A percentile compares a stretch with the other conserved stretches of the same genome.
Evolutionary conservation across 306 rosid species (phyloP).

Genomic region (Leucaena leucocephala): DNA sequence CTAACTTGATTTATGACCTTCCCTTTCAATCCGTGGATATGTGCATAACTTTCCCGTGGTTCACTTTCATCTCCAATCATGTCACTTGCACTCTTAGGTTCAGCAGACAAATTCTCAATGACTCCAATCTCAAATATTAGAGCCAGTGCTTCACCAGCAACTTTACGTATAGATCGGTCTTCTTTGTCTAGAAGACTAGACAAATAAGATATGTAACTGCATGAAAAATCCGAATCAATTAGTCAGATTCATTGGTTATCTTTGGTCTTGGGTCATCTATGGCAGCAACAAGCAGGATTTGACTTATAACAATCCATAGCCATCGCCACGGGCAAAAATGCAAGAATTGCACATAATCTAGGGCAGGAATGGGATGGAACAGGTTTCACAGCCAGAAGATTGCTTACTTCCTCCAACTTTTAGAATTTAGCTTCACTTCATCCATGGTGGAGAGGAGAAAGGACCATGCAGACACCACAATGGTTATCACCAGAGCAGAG

Average conservation of each 20-base stretch:
- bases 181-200: constrained; percentile 88
- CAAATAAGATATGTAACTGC: constrained; percentile 77
- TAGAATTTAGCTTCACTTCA: constrained; percentile 66
- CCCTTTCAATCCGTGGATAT: constrained; percentile 76
- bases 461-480: constrained; percentile 86
- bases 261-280: constrained; percentile 8
- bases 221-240: constrained; percentile 30
- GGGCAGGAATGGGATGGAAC: constrained; percentile 1
- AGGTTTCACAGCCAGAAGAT: constrained; percentile 8
- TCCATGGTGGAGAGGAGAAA: constrained; percentile 83
- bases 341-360: constrained; percentile 13
- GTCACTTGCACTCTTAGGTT: constrained; percentile 48
- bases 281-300: constrained; percentile 11
- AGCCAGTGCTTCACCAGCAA: constrained; percentile 96
- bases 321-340: constrained; percentile 2
- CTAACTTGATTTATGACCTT: constrained; percentile 80
- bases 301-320: not conserved
- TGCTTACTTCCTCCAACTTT: constrained; percentile 85
- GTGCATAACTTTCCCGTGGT: constrained; percentile 57
- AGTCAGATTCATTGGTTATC: not conserved
- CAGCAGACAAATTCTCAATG: constrained; percentile 60
- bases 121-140: constrained; percentile 79
- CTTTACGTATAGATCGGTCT: constrained; percentile 87
- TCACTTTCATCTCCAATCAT: constrained; percentile 54
- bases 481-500: constrained; percentile 58